Percentiles rank a stretch among this genome's conserved stretches.
phyloP scores from a whole-genome alignment of 441 rosid species.

The Aleurites moluccanus region DNA sequence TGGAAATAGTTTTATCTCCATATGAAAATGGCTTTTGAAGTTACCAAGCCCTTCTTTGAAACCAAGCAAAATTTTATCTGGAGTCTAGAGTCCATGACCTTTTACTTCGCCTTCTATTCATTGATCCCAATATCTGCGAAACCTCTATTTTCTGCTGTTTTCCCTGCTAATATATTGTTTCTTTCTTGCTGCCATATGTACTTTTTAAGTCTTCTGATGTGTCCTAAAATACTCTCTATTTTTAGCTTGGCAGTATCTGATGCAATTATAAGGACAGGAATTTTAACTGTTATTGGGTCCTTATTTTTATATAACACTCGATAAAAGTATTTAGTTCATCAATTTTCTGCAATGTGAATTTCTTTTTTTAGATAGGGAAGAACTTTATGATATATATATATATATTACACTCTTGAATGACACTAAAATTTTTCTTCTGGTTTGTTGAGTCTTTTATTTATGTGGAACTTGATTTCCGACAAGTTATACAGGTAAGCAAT shows the following conservation, averaged over 20 bases:
- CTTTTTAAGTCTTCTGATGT: too few species aligned
- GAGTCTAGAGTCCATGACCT: neutral
- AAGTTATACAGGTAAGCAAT: neutral
- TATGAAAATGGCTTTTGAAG: neutral
- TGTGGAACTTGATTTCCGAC: neutral
- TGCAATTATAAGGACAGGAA: neutral
- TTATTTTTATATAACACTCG: neutral
- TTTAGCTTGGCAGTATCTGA: neutral
- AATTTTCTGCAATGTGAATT: neutral
- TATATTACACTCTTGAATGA: too few species aligned
- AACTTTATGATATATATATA: neutral
- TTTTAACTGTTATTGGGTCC: neutral
- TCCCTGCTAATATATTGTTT: neutral
- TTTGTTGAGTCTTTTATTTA: constrained; percentile 2
- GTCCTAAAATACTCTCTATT: neutral
- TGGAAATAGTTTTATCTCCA: neutral
- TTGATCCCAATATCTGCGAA: neutral
- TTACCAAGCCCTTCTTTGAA: neutral
- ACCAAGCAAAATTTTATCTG: neutral
- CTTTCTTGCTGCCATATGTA: neutral
- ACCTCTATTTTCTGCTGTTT: neutral
- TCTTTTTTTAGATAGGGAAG: neutral
- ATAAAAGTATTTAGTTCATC: neutral
- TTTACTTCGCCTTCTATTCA: neutral
- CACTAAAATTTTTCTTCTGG: neutral